Evolutionary conservation across 371 early-diverging fungal genomes (phyloP), one percentile per base, ranked within the genome.

Genomic region (Encephalitozoon cuniculi): DNA sequence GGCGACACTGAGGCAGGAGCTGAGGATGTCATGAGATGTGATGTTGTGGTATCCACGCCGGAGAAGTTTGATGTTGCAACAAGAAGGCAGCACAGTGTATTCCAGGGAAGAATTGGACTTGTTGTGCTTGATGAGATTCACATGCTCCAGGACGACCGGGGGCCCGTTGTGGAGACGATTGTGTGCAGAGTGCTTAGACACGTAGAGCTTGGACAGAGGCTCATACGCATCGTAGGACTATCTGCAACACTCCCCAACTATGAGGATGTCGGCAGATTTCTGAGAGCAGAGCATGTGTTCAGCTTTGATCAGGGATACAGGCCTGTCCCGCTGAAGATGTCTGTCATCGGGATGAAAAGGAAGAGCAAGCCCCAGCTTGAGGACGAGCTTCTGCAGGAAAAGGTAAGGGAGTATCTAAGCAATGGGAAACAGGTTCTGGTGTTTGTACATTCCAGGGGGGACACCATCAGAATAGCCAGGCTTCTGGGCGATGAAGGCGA

Each of bases 61-160:
- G 99, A 99, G 84, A 99, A 98, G 84, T 97, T 96, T 94, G 99
- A 99, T 85, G 90, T 96, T 30, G 90, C 94, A 59, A 97, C 98
- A 28, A 90, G 97, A 78, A 95, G 94, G 83, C 91, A 91, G 6
- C 37, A 59, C 44, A 67, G 53, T 69, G 52, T 79, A 7, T 75
- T 85, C 40, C n/a, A 37, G 39, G 49, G 65, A n/a, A 94, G 91
- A 81, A 88, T 94, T 51, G 90, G 91, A 69, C 87, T 99, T 18
- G 86, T 98, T 32, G 93, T 99, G 53, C 90, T 97, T 83, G 99
- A 99, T 85, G 99, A 99, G 87, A 92, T 99, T 75, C 99, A 99
- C 81, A 87, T 97, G 84, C 86, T 99, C 59, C 94, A 96, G 82
- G 97, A 97, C 83, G 92, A 91, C 23, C 92, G 99, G 86, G 99